Base-by-base conservation (phyloP, 2,329 filamentous ascomycete genomes). In the Fusarium sp. region DNA sequence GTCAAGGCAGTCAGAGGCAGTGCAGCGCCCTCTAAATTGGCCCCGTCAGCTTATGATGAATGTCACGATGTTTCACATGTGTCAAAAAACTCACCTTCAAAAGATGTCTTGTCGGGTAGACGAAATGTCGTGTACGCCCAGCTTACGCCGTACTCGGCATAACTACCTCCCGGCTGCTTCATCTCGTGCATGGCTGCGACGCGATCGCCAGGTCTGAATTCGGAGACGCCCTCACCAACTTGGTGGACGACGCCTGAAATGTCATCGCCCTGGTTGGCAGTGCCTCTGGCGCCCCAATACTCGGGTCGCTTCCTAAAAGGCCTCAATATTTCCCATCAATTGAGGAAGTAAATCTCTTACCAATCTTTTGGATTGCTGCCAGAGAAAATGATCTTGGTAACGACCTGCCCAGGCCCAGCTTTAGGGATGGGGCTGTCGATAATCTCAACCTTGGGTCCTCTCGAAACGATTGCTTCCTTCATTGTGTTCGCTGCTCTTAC, bases 141-240 rank as follows among this genome's bases (percentile, higher is more conserved):
- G 6, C 68, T 74, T 3, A 67, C n/a, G 1, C 59, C 68, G 13
- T 73, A 74, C 58, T 74, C 72, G 14, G 72, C 72, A 7, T 74
- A 74, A 29, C 72, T 74, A 0, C 72, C 72, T 0, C 45, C 65
- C 27, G 61, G 45, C 2, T 62, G 62, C 35, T 75, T 73, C 20
- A 68, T 68, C 57, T 75, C 68, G 13, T 74, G 72, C 62, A 75
- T 72, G 0, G 72, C 72, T 7, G 72, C 72, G 7, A 74, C 72
- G 1, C 69, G 68, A 24, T 75, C 72, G 31, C 72, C 72, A 0
- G 59, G 54, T 31, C 31, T 72, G 39, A 75, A 74, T 45, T 75
- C 68, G 8, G 35, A 64, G 0, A 74, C 68, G 7, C 68, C 61
- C 7, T 69, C 64, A 0, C 72, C 72, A 11, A 75, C 58, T 11